phyloP scores from a whole-genome alignment of 805 yeast genomes.

The Zygosaccharomyces bisporus region DNA sequence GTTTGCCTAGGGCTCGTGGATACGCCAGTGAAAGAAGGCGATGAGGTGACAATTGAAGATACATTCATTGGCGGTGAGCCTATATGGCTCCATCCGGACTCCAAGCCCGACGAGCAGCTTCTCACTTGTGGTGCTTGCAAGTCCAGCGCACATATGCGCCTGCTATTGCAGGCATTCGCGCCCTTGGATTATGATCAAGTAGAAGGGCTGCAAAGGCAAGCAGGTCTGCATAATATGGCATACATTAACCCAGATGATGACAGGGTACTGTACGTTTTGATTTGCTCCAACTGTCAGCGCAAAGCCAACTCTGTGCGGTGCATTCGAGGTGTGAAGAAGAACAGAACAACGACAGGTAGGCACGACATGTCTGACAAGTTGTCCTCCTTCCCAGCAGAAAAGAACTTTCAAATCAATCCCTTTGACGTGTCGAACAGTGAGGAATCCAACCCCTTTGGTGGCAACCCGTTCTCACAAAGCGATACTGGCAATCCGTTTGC shows the following conservation, averaged over 20 bases:
- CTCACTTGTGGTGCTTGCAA: slow-evolving; percentile 66
- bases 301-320: slow-evolving; percentile 69
- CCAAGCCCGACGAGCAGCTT: slow-evolving; percentile 52
- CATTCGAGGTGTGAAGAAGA: slow-evolving; percentile 69
- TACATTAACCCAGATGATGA: slow-evolving; percentile 58
- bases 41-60: slow-evolving; percentile 52
- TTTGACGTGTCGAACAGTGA: slow-evolving; percentile 25
- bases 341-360: slow-evolving; percentile 43
- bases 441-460: slow-evolving; percentile 30
- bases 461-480: slow-evolving; percentile 33
- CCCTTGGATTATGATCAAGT: slow-evolving; percentile 52
- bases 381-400: slow-evolving; percentile 40
- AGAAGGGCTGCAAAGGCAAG: slow-evolving; percentile 18
- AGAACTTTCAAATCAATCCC: slow-evolving; percentile 38
- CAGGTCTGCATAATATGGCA: slow-evolving; percentile 13
- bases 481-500: slow-evolving; percentile 4
- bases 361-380: slow-evolving; percentile 43
- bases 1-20: slow-evolving; percentile 66
- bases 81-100: slow-evolving; percentile 60
- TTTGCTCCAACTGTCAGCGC: slow-evolving; percentile 70
- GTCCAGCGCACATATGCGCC: slow-evolving; percentile 47
- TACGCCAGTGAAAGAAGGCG: slow-evolving; percentile 46
- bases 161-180: slow-evolving; percentile 75
- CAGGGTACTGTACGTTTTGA: slow-evolving; percentile 75
- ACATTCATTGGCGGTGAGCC: slow-evolving; percentile 81